Percentiles rank a stretch among this genome's conserved stretches.
phyloP scores from a whole-genome alignment of 179 eudicot species.

The Actinidia arguta region DNA sequence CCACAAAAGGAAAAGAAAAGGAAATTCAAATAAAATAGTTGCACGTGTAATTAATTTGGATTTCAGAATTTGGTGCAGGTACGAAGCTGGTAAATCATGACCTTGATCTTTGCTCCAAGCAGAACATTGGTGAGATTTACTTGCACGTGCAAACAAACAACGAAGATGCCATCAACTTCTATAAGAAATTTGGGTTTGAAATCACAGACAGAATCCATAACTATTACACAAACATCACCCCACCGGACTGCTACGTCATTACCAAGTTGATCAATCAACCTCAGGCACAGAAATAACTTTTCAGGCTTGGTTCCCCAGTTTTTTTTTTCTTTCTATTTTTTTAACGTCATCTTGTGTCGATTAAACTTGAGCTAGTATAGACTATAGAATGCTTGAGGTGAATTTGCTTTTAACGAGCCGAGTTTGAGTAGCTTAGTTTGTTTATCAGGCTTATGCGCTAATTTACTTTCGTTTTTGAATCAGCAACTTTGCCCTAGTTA shows the following conservation, averaged over 20 bases:
- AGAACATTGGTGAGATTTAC: conserved; percentile 81
- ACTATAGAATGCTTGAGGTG: conserved; percentile 2
- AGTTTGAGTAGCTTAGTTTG: background rate
- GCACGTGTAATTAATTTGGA: background rate
- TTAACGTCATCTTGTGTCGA: background rate
- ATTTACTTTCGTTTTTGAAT: too few species aligned
- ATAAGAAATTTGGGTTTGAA: conserved; percentile 92
- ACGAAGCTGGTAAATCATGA: conserved; percentile 81
- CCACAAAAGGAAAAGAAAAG: background rate
- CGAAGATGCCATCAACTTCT: conserved; percentile 88
- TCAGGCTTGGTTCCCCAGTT: conserved; percentile 3
- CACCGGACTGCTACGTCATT: conserved; percentile 87
- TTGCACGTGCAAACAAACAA: conserved; percentile 97
- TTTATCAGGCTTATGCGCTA: background rate
- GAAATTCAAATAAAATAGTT: background rate
- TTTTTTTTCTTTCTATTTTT: background rate
- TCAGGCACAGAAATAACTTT: conserved; percentile 58
- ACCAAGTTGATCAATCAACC: conserved; percentile 60
- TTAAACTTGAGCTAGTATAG: background rate
- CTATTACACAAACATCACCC: conserved; percentile 85
- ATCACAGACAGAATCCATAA: conserved; percentile 88
- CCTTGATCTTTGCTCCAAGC: conserved; percentile 77
- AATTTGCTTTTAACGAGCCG: background rate
- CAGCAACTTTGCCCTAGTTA: background rate
- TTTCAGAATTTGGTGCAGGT: conserved; percentile 50